Percentiles rank a stretch among this genome's conserved stretches.
phyloP scores from a whole-genome alignment of 2,329 filamentous ascomycete genomes.

The Onygenales sp. region DNA sequence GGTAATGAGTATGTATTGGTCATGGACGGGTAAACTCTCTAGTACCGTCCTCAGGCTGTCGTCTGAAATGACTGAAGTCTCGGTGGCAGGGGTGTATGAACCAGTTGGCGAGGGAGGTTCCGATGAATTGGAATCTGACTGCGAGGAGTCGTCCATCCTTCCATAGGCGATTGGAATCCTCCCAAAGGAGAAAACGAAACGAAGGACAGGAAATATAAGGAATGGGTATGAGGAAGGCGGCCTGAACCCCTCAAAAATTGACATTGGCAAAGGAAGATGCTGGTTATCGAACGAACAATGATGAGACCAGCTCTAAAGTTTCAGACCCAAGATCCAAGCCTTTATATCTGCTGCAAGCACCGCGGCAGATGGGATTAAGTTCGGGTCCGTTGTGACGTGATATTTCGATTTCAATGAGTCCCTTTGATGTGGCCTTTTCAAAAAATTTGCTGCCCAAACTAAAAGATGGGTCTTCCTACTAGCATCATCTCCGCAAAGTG shows the following conservation, averaged over 20 bases:
- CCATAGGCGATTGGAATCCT: conserved; percentile 3
- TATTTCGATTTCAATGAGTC: neutral
- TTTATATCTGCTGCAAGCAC: neutral
- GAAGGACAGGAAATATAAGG: neutral
- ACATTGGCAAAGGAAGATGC: no score
- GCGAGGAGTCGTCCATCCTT: conserved; percentile 21
- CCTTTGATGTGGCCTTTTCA: neutral
- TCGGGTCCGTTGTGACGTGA: neutral
- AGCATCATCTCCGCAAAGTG: neutral
- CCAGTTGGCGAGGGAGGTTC: conserved; percentile 20
- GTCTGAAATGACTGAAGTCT: conserved; percentile 37
- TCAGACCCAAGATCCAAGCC: neutral
- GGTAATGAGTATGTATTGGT: conserved; percentile 36
- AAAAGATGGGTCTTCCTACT: neutral
- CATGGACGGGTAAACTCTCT: conserved; percentile 24
- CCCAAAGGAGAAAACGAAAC: conserved; percentile 7
- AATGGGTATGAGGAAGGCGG: neutral
- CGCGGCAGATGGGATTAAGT: neutral
- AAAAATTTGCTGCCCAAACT: neutral
- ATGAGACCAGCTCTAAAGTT: neutral
- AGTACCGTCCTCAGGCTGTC: conserved; percentile 34
- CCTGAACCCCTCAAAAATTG: neutral
- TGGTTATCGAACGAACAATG: neutral
- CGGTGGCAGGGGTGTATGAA: conserved; percentile 36
- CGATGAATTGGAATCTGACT: conserved; percentile 21